These are phyloP conservation scores for Aspergillus incahuasiensis DNA, from an alignment of 495 filamentous ascomycete species.

Conservation along the genomic window DNA sequence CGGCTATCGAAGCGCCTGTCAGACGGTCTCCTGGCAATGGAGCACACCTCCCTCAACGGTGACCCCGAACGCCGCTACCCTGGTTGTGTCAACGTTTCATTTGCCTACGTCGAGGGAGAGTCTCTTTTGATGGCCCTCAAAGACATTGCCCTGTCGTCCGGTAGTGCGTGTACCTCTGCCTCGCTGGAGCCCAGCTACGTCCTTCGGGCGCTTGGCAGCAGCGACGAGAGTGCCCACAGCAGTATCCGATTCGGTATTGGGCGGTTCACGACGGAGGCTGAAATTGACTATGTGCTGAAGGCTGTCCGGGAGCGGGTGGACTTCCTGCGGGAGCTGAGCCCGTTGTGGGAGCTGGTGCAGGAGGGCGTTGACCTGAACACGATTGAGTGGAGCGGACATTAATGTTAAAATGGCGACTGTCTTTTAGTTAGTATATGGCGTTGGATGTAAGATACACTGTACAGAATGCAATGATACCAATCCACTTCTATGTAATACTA, in stretches of 20 bases:
- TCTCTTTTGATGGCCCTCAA: conserved; percentile 97
- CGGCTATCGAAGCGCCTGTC: conserved; percentile 76
- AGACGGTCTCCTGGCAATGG: conserved; percentile 75
- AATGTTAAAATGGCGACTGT: background rate
- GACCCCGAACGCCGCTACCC: conserved; percentile 81
- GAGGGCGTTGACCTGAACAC: conserved; percentile 93
- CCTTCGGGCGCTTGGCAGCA: conserved; percentile 85
- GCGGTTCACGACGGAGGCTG: conserved; percentile 87
- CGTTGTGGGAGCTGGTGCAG: conserved; percentile 96
- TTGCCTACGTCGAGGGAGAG: conserved; percentile 96
- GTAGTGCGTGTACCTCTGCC: conserved; percentile 94
- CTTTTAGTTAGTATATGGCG: conserved; percentile 25
- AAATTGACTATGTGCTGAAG: conserved; percentile 97
- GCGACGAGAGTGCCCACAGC: conserved; percentile 95
- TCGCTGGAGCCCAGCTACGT: conserved; percentile 97
- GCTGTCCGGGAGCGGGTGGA: conserved; percentile 84
- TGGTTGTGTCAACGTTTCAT: conserved; percentile 96
- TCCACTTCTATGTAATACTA: no score
- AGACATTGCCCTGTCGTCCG: conserved; percentile 94
- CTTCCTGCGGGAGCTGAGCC: conserved; percentile 92
- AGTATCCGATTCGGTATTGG: conserved; percentile 98
- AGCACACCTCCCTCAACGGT: conserved; percentile 90
- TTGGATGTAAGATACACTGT: conserved; percentile 15
- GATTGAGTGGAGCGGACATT: conserved; percentile 98
- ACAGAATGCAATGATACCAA: conserved; percentile 3